Percentiles rank a stretch among this genome's conserved stretches.
Conservation (phyloP, 2,329 filamentous ascomycete genomes). For the Cyanodermella asteris region DNA sequence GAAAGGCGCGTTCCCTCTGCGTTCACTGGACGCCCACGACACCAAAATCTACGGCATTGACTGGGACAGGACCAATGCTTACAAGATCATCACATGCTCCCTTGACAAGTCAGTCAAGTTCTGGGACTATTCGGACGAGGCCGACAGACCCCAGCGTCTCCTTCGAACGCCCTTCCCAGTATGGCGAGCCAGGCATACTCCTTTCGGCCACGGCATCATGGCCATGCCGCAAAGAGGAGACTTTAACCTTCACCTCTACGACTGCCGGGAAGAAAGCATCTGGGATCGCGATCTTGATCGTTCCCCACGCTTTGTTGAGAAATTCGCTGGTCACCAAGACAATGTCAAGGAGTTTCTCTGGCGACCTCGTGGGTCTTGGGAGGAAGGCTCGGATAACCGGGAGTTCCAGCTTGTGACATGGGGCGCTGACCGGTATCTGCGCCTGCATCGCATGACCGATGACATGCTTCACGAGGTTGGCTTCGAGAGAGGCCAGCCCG, state of each 20-base stretch:
- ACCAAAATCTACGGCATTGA: constrained; percentile 93
- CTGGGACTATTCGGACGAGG: constrained; percentile 54
- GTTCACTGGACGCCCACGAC: constrained; percentile 66
- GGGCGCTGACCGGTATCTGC: constrained; percentile 68
- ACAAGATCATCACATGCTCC: constrained; percentile 65
- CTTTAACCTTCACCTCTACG: constrained; percentile 66
- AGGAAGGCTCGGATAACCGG: constrained; percentile 52
- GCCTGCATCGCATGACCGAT: constrained; percentile 51
- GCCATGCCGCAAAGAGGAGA: constrained; percentile 86
- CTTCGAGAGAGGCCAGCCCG: constrained; percentile 44
- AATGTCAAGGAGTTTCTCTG: constrained; percentile 83
- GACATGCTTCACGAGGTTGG: constrained; percentile 46
- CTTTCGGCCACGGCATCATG: constrained; percentile 65
- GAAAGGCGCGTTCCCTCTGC: constrained; percentile 53
- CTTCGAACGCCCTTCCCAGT: constrained; percentile 71
- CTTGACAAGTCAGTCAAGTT: constrained; percentile 83
- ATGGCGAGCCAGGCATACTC: constrained; percentile 77
- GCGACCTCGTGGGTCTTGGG: constrained; percentile 50
- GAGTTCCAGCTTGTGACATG: constrained; percentile 88
- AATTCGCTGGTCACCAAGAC: constrained; percentile 32
- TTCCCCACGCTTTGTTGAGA: constrained; percentile 23
- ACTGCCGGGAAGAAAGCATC: constrained; percentile 30
- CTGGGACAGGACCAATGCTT: constrained; percentile 62
- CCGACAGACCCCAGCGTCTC: constrained; percentile 47
- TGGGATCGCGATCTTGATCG: constrained; percentile 12